Percentiles rank a stretch among this genome's conserved stretches.
These are phyloP conservation scores for Clonostachys solani DNA, from an alignment of 2,329 filamentous ascomycete genomes.

Conservation along the genomic window DNA sequence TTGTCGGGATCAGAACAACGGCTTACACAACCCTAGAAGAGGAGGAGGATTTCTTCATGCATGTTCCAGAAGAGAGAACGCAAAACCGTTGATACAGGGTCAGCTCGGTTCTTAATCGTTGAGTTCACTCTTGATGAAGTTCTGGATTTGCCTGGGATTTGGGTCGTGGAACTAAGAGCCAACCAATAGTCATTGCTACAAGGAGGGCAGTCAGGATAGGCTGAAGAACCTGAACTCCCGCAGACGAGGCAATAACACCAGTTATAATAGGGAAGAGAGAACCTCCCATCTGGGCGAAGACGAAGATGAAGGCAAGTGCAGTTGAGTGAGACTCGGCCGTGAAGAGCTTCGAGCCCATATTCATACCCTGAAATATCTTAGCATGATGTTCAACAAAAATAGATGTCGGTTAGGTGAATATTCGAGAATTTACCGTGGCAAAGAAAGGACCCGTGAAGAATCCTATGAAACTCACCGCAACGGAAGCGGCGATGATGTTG, in stretches of 20 bases:
- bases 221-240: constrained; percentile 43
- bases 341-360: constrained; percentile 33
- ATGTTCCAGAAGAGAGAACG: no score
- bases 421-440: constrained; percentile 28
- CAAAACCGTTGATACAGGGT: no score
- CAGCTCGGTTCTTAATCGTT: no score
- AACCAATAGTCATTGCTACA: constrained; percentile 36
- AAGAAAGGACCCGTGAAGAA: constrained; percentile 58
- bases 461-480: constrained; percentile 48
- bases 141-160: constrained; percentile 21
- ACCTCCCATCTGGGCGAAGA: constrained; percentile 51
- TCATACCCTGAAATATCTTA: constrained; percentile 7
- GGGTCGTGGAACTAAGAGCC: constrained; percentile 36
- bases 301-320: constrained; percentile 45
- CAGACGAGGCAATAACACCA: constrained; percentile 39
- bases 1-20: no score
- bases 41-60: no score
- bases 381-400: neutral
- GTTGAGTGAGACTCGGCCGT: constrained; percentile 25
- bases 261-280: constrained; percentile 52
- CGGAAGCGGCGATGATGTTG: constrained; percentile 42
- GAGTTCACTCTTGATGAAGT: constrained; percentile 23
- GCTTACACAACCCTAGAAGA: no score
- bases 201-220: constrained; percentile 47
- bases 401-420: neutral